Evolutionary conservation across 1,139 yeast species (phyloP), one percentile per base, ranked within the genome.

Genomic region (Taphrina pruni): DNA sequence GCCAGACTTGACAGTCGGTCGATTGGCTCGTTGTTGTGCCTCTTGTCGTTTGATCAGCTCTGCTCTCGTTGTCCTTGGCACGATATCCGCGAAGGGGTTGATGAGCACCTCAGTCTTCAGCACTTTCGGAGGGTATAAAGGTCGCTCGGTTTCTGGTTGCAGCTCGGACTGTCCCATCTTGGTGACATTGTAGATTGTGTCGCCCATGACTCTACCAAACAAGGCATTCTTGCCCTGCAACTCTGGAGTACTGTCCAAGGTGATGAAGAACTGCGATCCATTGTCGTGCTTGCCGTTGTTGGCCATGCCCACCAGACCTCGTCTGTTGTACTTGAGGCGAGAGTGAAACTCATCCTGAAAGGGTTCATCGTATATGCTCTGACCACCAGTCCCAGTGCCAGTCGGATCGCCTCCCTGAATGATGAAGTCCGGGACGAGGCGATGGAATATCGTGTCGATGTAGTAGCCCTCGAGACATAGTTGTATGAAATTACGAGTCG

Each of bases 181-280:
- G 58, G 84, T 77, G 12, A 87, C 83, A 54, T 82, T 86, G 78
- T 83, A 84, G 5, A 87, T 82, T 0, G 89, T 81, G 43, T 86
- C 86, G 1, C 88, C 91, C 1, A 82, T 83, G 12, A 89, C 80
- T 71, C 85, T 83, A 0, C 96, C 96, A 74, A 90, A 81, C 20
- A 87, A 75, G 0, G 87, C 86, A 72, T 82, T 81, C 70, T 81
- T 81, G 43, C 81, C 79, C 72, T 84, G 81, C 69, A 84, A 77
- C 65, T 81, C 83, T 11, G 81, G 78, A 1, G 79, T 72, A 1
- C 83, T 83, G 2, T 78, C 79, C 70, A 86, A 45, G 0, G 89
- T 85, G 39, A 88, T 82, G 75, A 87, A 83, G 75, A 88, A 84
- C 77, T 84, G 77, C 61, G 83, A 81, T 26, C 76, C 83, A 71